These are phyloP conservation scores for Syzygium malaccense DNA, from an alignment of 441 rosid genomes.

Conservation along the genomic window DNA sequence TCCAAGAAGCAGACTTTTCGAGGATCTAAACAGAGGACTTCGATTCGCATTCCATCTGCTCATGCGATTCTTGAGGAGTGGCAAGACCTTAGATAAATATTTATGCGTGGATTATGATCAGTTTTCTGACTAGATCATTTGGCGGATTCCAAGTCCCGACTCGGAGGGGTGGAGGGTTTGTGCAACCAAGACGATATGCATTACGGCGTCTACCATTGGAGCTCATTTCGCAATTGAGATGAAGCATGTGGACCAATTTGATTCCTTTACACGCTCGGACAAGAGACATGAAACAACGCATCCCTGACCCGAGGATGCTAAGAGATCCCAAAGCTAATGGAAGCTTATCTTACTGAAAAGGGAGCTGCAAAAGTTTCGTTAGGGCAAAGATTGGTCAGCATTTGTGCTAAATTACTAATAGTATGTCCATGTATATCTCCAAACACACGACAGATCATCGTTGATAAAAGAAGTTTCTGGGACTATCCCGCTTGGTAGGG, in stretches of 20 bases:
- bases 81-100: not conserved
- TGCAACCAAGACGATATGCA: no score
- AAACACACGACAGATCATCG: no score
- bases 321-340: not conserved
- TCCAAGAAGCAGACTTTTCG: not conserved
- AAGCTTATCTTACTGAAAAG: not conserved
- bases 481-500: no score
- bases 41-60: not conserved
- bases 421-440: no score
- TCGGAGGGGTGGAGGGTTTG: not conserved
- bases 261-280: not conserved
- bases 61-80: not conserved
- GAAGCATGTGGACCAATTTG: not conserved
- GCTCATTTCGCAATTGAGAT: not conserved
- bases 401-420: not conserved
- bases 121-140: not conserved
- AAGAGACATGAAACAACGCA: not conserved
- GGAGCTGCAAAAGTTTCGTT: not conserved
- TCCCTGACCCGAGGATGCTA: not conserved
- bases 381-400: not conserved
- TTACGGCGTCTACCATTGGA: not conserved
- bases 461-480: no score
- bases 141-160: not conserved
- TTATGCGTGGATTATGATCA: not conserved
- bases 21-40: not conserved